Evolutionary conservation across 1,284 basidiomycete genomes (phyloP), one percentile per base, ranked within the genome.

Genomic region (Ceratobasidium sp.): DNA sequence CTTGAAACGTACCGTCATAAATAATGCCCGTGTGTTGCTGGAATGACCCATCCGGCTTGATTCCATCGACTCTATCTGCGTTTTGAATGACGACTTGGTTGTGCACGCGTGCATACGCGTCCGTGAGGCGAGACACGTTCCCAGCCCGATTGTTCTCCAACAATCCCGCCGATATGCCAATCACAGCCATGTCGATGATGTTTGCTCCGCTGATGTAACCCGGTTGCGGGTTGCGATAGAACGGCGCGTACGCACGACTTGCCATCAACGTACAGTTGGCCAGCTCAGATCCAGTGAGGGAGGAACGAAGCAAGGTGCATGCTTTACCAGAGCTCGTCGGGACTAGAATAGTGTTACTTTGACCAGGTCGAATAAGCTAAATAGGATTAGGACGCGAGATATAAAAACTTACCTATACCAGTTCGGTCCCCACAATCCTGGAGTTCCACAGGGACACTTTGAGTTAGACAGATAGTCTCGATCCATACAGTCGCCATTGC

Each of bases 381-480:
- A 27, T 27, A 27, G 6, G 6, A 50, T 50, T 29, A 29, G 47
- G 22, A 12, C 25, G 22, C 6, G 15, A 2, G 7, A 50, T 27
- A 50, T 47, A 47, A 47, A 27, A 3, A 50, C 47, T 15, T n/a
- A 50, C 47, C 47, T 67, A 52, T 83, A 88, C 89, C 89, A 91
- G 75, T 91, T 90, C 65, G 83, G 83, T 73, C 89, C 89, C 87
- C 85, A 87, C 10, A 82, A 68, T 73, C 86, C 87, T 0, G 84
- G 80, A 4, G 85, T 85, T 8, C 78, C 79, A 72, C 86, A 88
- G 1, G 85, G 83, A 73, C 87, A 88, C 1, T 20, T 45, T 17
- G n/a, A 34, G 15, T 75, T 72, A 13, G 75, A 71, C 1, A 77
- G 78, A 0, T 86, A 85, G 0, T 86, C 86, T 1, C 75, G 76